A percentile compares a stretch with the other conserved stretches of the same genome.
phyloP scores from a whole-genome alignment of 441 rosid genomes.

The Corymbia calophylla region DNA sequence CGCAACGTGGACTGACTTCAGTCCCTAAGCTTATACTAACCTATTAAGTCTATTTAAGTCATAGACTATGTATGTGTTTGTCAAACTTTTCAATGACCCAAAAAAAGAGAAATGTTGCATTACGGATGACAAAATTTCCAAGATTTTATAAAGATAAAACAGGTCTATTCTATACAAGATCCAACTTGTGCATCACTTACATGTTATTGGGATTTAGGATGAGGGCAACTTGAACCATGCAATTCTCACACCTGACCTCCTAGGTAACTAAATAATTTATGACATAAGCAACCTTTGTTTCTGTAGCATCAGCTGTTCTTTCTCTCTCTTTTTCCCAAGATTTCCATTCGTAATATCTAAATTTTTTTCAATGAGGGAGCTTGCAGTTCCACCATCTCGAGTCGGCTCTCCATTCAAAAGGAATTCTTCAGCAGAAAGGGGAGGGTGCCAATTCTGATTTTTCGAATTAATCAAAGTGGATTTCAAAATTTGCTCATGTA shows the following conservation, averaged over 20 bases:
- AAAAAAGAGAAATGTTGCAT: not conserved
- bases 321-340: not conserved
- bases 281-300: not conserved
- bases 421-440: not conserved
- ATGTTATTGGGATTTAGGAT: not conserved
- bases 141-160: not conserved
- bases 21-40: not conserved
- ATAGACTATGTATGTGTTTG: not conserved
- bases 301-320: not conserved
- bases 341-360: not conserved
- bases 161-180: not conserved
- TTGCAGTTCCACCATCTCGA: not conserved
- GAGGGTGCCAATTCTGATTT: not conserved
- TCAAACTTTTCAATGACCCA: not conserved
- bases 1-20: not conserved
- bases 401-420: not conserved
- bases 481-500: not conserved
- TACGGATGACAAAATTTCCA: not conserved
- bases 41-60: not conserved
- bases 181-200: not conserved
- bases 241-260: not conserved
- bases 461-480: not conserved
- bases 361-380: not conserved
- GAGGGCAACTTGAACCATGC: not conserved
- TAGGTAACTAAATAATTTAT: not conserved